Evolutionary conservation across 202 grass and related monocot genomes (phyloP).

Genomic region (Zoysia matrella): DNA sequence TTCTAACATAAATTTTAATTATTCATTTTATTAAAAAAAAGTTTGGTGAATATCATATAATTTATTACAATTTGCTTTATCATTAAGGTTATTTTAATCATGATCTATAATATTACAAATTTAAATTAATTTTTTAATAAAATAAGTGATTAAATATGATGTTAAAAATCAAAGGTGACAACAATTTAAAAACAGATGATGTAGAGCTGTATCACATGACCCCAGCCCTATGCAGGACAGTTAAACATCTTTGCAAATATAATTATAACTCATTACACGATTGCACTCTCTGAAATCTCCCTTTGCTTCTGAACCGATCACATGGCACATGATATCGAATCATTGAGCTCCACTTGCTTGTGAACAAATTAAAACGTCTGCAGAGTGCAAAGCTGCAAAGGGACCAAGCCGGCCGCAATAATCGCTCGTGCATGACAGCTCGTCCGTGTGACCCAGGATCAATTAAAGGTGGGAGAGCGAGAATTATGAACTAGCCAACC

Average conservation of each 20-base stretch:
- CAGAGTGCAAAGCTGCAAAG: not conserved
- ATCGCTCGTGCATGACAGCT: slow-evolving; percentile 21
- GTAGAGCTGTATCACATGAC: no score
- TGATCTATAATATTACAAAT: no score
- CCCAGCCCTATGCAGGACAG: not conserved
- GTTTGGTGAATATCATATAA: no score
- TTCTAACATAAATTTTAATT: no score
- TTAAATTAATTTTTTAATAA: no score
- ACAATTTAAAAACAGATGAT: no score
- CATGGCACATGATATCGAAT: slow-evolving; percentile 20
- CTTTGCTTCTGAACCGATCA: not conserved
- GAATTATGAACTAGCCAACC: slow-evolving; percentile 1
- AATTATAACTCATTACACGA: not conserved
- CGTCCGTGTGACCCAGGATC: not conserved
- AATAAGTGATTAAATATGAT: no score
- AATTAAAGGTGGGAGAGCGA: not conserved
- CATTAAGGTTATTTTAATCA: no score
- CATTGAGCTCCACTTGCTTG: not conserved
- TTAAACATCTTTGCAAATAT: not conserved
- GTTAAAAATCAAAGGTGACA: no score
- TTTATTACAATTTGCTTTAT: no score
- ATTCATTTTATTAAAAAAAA: no score
- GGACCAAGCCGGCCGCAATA: not conserved
- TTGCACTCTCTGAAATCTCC: not conserved
- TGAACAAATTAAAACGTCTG: not conserved